Evolutionary conservation across 305 asterid genomes (phyloP).

Genomic region (Withania somnifera): DNA sequence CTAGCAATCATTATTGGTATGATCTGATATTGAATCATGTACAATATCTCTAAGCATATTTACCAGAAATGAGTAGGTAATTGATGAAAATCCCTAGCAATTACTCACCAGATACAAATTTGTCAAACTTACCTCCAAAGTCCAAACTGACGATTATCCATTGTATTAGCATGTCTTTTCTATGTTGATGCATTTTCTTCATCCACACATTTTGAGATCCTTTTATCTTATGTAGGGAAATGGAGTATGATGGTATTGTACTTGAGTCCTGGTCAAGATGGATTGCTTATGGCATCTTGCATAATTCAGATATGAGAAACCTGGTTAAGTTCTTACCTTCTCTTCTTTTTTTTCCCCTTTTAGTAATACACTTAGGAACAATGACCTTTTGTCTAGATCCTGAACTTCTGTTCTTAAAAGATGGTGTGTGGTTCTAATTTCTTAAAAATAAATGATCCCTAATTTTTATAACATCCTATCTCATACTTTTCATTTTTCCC

Average conservation of each 20-base stretch:
- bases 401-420: background rate
- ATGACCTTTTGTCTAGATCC: background rate
- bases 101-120: background rate
- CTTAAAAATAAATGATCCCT: background rate
- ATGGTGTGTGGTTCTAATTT: background rate
- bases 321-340: conserved; percentile 25
- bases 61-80: background rate
- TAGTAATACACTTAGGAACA: background rate
- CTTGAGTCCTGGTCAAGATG: conserved; percentile 98
- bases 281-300: conserved; percentile 90
- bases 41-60: background rate
- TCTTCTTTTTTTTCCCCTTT: background rate
- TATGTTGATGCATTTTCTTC: background rate
- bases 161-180: background rate
- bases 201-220: background rate
- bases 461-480: background rate
- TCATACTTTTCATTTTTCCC: background rate
- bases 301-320: conserved; percentile 61
- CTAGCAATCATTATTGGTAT: background rate
- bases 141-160: background rate
- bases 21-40: background rate
- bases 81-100: background rate
- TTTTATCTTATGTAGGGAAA: conserved; percentile 42
- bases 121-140: background rate
- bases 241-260: conserved; percentile 96